Evolutionary conservation across 345 rosid genomes (phyloP), one percentile per base, ranked within the genome.

Genomic region (Rhodamnia argentea): DNA sequence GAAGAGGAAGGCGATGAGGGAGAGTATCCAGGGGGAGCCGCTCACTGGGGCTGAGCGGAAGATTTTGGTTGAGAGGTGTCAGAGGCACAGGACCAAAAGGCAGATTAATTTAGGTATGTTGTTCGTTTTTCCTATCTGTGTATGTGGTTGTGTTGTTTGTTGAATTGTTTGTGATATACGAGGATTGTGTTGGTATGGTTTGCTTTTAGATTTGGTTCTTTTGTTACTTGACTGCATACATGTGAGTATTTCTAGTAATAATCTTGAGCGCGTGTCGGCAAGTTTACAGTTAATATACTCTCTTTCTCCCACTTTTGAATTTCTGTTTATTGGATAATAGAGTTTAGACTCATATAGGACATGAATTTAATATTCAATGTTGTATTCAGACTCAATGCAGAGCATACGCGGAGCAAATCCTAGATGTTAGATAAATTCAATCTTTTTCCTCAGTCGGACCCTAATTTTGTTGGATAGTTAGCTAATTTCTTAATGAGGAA

Each of bases 11-110:
- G 47, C 23, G 54, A 64, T 85, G 91, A 93, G 97, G 70, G 95
- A 90, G 85, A 90, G 86, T 89, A 91, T 94, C 14, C 98, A 94
- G 75, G 98, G 99, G 15, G 70, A 87, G 24, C 89, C 96, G 0
- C 95, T 96, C 27, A 91, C 92, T 56, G 91, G 89, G 58, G 93
- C 99, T 37, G 99, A 96, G 90, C 93, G 99, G 89, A 96, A 92
- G 88, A 90, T 90, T 87, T 89, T 97, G 85, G 98, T 92, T 32
- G 96, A 94, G 53, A 89, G 84, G 3, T 97, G 95, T 87, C 98
- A 93, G 76, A 92, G 94, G 86, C 91, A 91, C 84, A 92, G 87
- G 89, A 95, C 94, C 84, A 95, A 94, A 84, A 87, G 91, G 83
- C 99, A 96, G 86, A 86, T 96, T 58, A 94, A 97, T 89, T 88